Base-by-base conservation (phyloP, 2,329 filamentous ascomycete genomes). In the Pezicula radicicola region DNA sequence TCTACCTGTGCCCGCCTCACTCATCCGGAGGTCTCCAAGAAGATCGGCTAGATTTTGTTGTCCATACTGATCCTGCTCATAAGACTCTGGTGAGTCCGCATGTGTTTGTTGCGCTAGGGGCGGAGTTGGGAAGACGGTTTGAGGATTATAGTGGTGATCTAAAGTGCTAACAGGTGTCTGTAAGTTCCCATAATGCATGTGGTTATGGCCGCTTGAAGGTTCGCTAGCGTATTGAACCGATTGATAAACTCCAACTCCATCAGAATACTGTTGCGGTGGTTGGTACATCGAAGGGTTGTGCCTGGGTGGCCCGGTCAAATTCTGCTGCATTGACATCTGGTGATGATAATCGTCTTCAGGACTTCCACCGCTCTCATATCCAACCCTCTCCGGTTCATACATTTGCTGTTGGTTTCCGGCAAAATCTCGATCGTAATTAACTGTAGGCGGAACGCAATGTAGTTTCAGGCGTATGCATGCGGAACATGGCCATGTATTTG, bases 401-500 rank as follows among this genome's bases (percentile, higher is more conserved):
- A 48, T 58, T 59, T 25, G 57, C 45, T 25, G 57, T 43, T 15
- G 58, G 55, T 15, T 45, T 30, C 42, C 42, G 27, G n/a, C 12
- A 50, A 63, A 64, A 39, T 63, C 62, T 41, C 62, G 60, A 54
- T 68, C 66, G 53, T 67, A 67, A 37, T 63, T 67, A 36, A 67
- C 63, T 18, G 65, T 67, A 16, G 93, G 94, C 43, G 91, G 91
- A 25, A 97, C 87, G 69, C 94, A 97, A 64, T 94, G 89, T 54
- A 97, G 81, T 75, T 97, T 97, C 56, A 97, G 77, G 46, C 93
- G 84, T 56, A 91, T 88, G 69, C 93, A 99, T 35, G 94, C 91
- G 39, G 92, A 94, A 71, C 93, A 97, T 27, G 94, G 94, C 93
- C 94, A 97, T 36, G 91, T 91, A 70, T 97, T 97, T 39, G 92